Evolutionary conservation across 129 eudicot species (phyloP).

Genomic region (Sambucus nigra): DNA sequence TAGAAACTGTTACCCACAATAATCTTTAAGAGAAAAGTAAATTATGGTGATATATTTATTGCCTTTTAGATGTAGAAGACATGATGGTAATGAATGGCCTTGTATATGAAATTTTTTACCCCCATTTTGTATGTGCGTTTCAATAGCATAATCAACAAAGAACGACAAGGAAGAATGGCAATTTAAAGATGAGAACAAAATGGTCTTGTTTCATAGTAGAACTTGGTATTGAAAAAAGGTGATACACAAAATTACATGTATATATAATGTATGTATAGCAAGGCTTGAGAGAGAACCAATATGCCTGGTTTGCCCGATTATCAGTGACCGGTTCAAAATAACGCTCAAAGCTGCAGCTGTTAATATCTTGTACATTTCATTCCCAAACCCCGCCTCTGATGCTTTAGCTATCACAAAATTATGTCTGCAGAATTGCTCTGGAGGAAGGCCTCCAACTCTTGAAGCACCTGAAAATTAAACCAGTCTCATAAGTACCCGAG

Average conservation of each 20-base stretch:
- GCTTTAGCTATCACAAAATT: conserved; percentile 85
- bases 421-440: conserved; percentile 74
- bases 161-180: not conserved
- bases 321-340: conserved; percentile 83
- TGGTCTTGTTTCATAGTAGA: not conserved
- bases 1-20: no score
- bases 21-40: no score
- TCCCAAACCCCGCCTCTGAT: conserved; percentile 93
- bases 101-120: no score
- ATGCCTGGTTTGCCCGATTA: conserved; percentile 99
- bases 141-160: not conserved
- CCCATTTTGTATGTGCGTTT: no score
- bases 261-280: conserved; percentile 28
- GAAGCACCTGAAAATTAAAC: conserved; percentile 55
- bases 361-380: conserved; percentile 86
- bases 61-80: no score
- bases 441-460: conserved; percentile 58
- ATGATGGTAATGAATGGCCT: no score
- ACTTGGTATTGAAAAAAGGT: conserved; percentile 3
- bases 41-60: no score
- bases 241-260: conserved; percentile 2
- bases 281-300: conserved; percentile 93
- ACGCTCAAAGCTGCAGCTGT: conserved; percentile 81
- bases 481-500: conserved; percentile 5
- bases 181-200: not conserved